phyloP scores from a whole-genome alignment of 257 asterid species.

The Solanum pennellii region DNA sequence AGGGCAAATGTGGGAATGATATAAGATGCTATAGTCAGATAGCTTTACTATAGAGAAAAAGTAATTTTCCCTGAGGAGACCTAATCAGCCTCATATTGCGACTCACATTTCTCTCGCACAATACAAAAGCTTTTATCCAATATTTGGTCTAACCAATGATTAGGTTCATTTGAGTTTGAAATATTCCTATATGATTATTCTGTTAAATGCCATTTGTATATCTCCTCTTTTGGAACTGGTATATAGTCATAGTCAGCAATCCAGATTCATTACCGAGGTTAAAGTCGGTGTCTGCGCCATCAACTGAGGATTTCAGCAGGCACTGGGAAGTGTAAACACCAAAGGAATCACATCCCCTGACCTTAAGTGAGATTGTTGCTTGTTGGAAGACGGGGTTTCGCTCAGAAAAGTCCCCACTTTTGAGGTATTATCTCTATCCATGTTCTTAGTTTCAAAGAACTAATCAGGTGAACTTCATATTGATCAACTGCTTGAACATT shows the following conservation, averaged over 20 bases:
- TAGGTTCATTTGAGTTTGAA: background rate
- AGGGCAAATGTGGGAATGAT: background rate
- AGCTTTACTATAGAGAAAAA: background rate
- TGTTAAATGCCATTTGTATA: constrained; percentile 44
- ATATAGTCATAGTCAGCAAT: constrained; percentile 29
- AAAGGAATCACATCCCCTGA: constrained; percentile 63
- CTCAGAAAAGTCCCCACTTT: background rate
- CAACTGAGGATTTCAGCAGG: constrained; percentile 48
- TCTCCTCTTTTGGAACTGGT: constrained; percentile 35
- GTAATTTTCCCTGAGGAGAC: background rate
- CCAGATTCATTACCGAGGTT: constrained; percentile 32
- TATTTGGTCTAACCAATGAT: background rate
- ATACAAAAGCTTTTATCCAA: background rate
- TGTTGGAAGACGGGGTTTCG: constrained; percentile 11
- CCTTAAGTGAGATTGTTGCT: constrained; percentile 36
- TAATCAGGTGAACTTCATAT: constrained; percentile 22
- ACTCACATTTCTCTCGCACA: background rate
- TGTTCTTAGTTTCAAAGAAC: constrained; percentile 1
- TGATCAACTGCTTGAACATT: constrained; percentile 84
- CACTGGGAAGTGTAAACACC: constrained; percentile 50
- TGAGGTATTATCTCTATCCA: constrained; percentile 1
- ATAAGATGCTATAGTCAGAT: background rate
- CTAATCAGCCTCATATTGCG: background rate
- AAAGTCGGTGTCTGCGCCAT: constrained; percentile 27
- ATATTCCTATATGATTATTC: background rate